Percentiles rank a stretch among this genome's conserved stretches.
phyloP scores from a whole-genome alignment of 1,284 basidiomycete genomes.

The Cystobasidium slooffiae region DNA sequence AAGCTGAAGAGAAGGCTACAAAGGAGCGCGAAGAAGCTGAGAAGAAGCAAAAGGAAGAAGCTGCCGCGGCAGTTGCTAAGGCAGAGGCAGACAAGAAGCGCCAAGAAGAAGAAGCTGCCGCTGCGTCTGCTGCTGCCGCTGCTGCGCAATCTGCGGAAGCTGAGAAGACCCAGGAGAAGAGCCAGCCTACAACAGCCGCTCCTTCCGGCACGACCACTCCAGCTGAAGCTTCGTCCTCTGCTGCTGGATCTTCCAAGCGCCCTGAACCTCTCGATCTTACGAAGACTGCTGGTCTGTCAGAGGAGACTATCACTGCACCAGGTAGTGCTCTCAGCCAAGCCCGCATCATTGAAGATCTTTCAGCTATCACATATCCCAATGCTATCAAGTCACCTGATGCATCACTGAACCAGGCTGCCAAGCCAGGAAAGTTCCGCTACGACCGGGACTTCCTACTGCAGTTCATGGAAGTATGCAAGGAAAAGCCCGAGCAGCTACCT shows the following conservation, averaged over 20 bases:
- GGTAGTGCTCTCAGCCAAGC: slow-evolving; percentile 58
- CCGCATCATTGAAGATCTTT: slow-evolving; percentile 80
- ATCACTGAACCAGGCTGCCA: slow-evolving; percentile 80
- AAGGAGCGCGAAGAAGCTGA: slow-evolving; percentile 59
- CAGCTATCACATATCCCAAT: slow-evolving; percentile 78
- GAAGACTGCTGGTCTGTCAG: slow-evolving; percentile 49
- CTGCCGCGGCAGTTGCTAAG: slow-evolving; percentile 43
- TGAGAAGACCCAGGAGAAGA: background rate
- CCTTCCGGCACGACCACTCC: slow-evolving; percentile 34
- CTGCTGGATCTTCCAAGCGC: slow-evolving; percentile 49
- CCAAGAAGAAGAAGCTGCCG: slow-evolving; percentile 11
- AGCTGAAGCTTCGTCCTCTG: slow-evolving; percentile 36
- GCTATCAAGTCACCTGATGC: slow-evolving; percentile 80
- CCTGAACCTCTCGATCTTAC: slow-evolving; percentile 43
- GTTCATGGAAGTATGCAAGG: slow-evolving; percentile 93
- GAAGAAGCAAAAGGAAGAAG: slow-evolving; percentile 44
- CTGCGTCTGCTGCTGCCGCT: slow-evolving; percentile 7
- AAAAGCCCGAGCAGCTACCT: slow-evolving; percentile 88
- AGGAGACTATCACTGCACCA: slow-evolving; percentile 50
- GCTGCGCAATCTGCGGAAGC: background rate
- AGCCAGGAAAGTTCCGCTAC: slow-evolving; percentile 91
- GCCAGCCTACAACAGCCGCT: slow-evolving; percentile 5
- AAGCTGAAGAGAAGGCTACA: slow-evolving; percentile 54
- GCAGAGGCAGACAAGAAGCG: slow-evolving; percentile 38
- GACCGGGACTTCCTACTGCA: slow-evolving; percentile 97